Evolutionary conservation across 345 rosid species (phyloP).

Genomic region (Camelina laxa): DNA sequence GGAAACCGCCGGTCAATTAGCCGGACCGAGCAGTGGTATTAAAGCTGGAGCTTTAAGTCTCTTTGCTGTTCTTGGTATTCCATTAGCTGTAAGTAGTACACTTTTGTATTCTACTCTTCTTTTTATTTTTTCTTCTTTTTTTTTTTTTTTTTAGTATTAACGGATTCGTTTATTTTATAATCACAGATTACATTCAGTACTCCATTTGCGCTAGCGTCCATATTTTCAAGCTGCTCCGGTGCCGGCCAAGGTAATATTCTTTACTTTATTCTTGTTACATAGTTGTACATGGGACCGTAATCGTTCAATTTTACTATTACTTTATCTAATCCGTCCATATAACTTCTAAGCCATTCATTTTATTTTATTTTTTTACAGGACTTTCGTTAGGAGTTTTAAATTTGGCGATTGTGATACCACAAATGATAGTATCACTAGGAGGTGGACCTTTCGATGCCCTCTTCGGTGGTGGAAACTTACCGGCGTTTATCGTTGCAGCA

Average conservation of each 20-base stretch:
- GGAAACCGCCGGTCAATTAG: constrained; percentile 5
- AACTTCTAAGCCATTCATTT: no score
- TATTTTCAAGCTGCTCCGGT: constrained; percentile 54
- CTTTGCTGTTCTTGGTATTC: constrained; percentile 78
- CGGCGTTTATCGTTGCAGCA: constrained; percentile 33
- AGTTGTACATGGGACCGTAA: background rate
- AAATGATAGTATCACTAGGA: constrained; percentile 47
- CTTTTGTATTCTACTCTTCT: background rate
- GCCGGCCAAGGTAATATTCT: constrained; percentile 76
- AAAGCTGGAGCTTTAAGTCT: constrained; percentile 58
- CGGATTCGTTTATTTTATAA: background rate
- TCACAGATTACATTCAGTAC: constrained; percentile 71
- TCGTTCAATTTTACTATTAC: background rate
- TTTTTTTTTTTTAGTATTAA: background rate
- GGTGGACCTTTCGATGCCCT: constrained; percentile 28
- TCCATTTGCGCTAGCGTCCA: constrained; percentile 93
- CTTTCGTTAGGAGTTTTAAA: constrained; percentile 88
- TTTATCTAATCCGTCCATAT: no score
- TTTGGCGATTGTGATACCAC: constrained; percentile 83
- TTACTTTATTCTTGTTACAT: background rate
- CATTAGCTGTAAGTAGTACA: constrained; percentile 71
- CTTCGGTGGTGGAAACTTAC: constrained; percentile 42
- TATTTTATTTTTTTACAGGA: constrained; percentile 47
- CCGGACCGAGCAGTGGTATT: constrained; percentile 49
- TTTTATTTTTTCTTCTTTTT: background rate